These are phyloP conservation scores for Calocera viscosa DNA, from an alignment of 768 basidiomycete genomes.

Conservation along the genomic window DNA sequence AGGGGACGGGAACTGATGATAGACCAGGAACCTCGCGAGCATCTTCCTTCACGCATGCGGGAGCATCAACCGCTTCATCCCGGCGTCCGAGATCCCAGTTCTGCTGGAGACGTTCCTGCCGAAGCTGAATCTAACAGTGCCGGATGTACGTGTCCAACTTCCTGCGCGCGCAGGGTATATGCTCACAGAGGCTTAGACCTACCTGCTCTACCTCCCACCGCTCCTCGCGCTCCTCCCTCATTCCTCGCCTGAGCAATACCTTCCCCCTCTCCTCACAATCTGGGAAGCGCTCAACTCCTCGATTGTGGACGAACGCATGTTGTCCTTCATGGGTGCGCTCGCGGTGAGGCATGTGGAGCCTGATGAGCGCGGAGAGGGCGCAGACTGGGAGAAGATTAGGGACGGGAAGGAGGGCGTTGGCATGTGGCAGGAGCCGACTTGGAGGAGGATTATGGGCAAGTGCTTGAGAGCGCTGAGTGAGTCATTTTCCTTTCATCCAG, in stretches of 20 bases:
- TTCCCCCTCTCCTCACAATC: slow-evolving; percentile 57
- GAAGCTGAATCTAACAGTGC: slow-evolving; percentile 31
- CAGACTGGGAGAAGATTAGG: slow-evolving; percentile 34
- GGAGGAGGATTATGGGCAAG: slow-evolving; percentile 14
- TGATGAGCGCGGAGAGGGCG: slow-evolving; percentile 44
- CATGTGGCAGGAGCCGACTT: slow-evolving; percentile 13
- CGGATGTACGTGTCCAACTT: neutral
- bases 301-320: slow-evolving; percentile 56
- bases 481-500: neutral
- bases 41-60: slow-evolving; percentile 64
- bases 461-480: slow-evolving; percentile 15
- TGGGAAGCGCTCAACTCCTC: slow-evolving; percentile 52
- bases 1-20: neutral
- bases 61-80: slow-evolving; percentile 56
- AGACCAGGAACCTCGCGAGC: slow-evolving; percentile 47
- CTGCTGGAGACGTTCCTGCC: slow-evolving; percentile 67
- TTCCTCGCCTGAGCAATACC: slow-evolving; percentile 49
- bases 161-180: neutral
- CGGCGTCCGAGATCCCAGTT: slow-evolving; percentile 46
- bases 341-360: slow-evolving; percentile 54
- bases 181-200: slow-evolving; percentile 33
- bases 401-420: slow-evolving; percentile 17
- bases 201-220: slow-evolving; percentile 60
- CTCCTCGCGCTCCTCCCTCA: slow-evolving; percentile 67
- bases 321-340: slow-evolving; percentile 57